Percentiles rank a stretch among this genome's conserved stretches.
Evolutionary conservation across 2,329 filamentous ascomycete genomes (phyloP).

Genomic region (Colletotrichum brevisporum): DNA sequence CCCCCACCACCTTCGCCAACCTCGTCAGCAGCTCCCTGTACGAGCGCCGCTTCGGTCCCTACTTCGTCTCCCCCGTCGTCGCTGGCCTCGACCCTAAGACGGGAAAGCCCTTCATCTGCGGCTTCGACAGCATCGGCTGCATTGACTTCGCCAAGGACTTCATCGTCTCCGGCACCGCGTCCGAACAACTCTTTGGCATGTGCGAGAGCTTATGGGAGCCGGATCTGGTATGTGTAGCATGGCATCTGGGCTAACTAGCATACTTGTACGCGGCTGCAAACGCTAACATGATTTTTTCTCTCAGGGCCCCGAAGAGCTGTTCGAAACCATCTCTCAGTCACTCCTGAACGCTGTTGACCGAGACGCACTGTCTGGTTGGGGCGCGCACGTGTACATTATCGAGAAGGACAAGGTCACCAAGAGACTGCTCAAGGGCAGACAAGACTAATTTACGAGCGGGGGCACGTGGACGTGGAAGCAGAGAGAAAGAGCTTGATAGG

Average conservation of each 20-base stretch:
- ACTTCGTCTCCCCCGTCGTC: conserved; percentile 95
- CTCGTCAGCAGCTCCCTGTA: conserved; percentile 92
- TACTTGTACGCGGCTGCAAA: neutral
- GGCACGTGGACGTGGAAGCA: conserved; percentile 1
- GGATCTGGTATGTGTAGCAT: conserved; percentile 79
- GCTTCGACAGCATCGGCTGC: conserved; percentile 98
- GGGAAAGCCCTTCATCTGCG: conserved; percentile 96
- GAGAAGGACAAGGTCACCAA: conserved; percentile 99
- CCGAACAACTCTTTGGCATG: conserved; percentile 98
- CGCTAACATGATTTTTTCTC: conserved; percentile 41
- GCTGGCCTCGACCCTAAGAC: conserved; percentile 96
- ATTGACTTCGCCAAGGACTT: conserved; percentile 99
- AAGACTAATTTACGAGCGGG: conserved; percentile 74
- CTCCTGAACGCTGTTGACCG: conserved; percentile 96
- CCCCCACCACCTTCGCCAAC: conserved; percentile 95
- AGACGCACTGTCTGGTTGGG: conserved; percentile 97
- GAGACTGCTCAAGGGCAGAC: conserved; percentile 96
- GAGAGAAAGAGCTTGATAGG: conserved; percentile 29
- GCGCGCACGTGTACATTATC: conserved; percentile 98
- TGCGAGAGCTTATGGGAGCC: conserved; percentile 99
- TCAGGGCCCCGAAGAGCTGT: conserved; percentile 91
- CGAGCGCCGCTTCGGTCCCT: conserved; percentile 95
- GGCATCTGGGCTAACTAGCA: neutral
- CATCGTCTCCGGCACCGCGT: conserved; percentile 96
- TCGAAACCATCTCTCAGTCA: conserved; percentile 98